A percentile compares a stretch with the other conserved stretches of the same genome.
phyloP scores from a whole-genome alignment of 345 rosid species.

The Melaleuca alternifolia region DNA sequence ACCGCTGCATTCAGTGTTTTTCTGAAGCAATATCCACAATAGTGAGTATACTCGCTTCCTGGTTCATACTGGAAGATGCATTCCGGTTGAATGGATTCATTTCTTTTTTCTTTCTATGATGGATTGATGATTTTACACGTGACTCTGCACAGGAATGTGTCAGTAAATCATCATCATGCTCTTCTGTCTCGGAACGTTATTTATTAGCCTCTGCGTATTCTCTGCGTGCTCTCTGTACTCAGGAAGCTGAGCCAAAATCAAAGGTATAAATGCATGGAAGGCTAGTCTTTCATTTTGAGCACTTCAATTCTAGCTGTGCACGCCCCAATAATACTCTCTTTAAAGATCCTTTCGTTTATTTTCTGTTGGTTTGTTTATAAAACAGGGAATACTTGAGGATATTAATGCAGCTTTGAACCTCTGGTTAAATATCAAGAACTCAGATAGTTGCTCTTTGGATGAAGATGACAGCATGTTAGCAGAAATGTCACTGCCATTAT shows the following conservation, averaged over 20 bases:
- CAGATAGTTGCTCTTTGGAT: slow-evolving; percentile 13
- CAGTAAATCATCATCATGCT: background rate
- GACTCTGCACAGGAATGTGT: background rate
- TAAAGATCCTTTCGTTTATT: background rate
- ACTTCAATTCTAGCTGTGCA: slow-evolving; percentile 3
- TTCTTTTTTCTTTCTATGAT: background rate
- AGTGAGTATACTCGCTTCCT: slow-evolving; percentile 21
- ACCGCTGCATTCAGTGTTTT: slow-evolving; percentile 43
- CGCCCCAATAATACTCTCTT: background rate
- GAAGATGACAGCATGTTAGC: slow-evolving; percentile 21
- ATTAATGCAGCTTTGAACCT: slow-evolving; percentile 43
- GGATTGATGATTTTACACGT: background rate
- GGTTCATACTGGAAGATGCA: background rate
- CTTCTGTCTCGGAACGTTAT: slow-evolving; percentile 19
- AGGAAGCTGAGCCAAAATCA: slow-evolving; percentile 73
- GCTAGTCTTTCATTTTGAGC: slow-evolving; percentile 18
- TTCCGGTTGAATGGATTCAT: background rate
- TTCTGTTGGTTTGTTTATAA: slow-evolving; percentile 3
- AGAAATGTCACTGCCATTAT: slow-evolving; percentile 33
- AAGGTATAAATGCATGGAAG: slow-evolving; percentile 44
- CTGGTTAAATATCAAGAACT: slow-evolving; percentile 37
- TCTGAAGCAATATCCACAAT: slow-evolving; percentile 60
- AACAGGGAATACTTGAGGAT: slow-evolving; percentile 56
- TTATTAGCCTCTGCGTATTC: slow-evolving; percentile 59
- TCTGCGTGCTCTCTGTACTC: slow-evolving; percentile 60